phyloP scores from a whole-genome alignment of 148 eudicot genomes.

The Simmondsia chinensis region DNA sequence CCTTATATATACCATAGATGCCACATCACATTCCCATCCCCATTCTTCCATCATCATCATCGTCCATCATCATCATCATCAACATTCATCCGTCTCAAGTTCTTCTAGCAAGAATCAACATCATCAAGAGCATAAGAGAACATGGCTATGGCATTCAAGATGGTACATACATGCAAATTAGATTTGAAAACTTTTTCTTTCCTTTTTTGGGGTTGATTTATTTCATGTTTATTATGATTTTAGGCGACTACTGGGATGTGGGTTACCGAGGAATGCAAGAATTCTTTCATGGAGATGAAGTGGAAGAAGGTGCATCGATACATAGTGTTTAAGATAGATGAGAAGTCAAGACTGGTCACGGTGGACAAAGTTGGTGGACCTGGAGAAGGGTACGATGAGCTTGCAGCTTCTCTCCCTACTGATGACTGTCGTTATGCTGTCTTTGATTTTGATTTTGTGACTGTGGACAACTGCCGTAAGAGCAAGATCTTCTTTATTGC shows the following conservation, averaged over 20 bases:
- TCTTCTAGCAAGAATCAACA: too few relatives aligned
- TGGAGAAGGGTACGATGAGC: constrained; percentile 61
- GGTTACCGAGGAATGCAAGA: constrained; percentile 90
- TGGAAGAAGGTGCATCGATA: constrained; percentile 90
- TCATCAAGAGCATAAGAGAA: constrained; percentile 6
- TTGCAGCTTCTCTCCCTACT: constrained; percentile 68
- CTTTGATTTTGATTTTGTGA: constrained; percentile 83
- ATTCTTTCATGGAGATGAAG: constrained; percentile 95
- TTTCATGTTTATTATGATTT: neutral
- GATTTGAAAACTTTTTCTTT: neutral
- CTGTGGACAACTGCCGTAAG: constrained; percentile 84
- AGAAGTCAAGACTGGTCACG: constrained; percentile 47
- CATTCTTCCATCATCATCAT: too few relatives aligned
- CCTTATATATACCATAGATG: too few relatives aligned
- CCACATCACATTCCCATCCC: too few relatives aligned
- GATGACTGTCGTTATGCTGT: constrained; percentile 94
- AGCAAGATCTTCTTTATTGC: constrained; percentile 99
- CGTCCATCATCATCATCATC: too few relatives aligned
- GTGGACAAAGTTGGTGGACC: constrained; percentile 86
- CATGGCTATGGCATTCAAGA: constrained; percentile 98
- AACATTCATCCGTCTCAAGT: too few relatives aligned
- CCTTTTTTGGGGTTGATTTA: neutral
- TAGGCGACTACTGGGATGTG: constrained; percentile 86
- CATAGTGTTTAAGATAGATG: constrained; percentile 91
- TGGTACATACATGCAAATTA: constrained; percentile 34